Conservation (phyloP, 2,329 filamentous ascomycete species). For the Bipolaris gigantea region DNA sequence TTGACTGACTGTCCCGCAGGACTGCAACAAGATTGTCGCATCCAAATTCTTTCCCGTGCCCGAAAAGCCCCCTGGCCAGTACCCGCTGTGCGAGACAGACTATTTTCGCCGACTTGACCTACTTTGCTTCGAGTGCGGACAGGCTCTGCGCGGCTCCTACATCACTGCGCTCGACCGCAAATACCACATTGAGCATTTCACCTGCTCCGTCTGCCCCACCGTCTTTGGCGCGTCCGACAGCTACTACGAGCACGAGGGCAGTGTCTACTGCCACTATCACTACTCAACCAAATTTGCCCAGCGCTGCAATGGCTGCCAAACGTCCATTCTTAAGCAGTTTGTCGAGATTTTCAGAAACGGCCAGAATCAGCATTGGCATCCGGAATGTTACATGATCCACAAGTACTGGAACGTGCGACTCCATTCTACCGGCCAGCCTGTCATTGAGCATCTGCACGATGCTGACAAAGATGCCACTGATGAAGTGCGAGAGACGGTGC, state of each 20-base stretch:
- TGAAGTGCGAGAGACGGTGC: conserved; percentile 73
- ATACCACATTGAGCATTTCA: conserved; percentile 97
- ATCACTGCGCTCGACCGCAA: conserved; percentile 97
- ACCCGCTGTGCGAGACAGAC: conserved; percentile 93
- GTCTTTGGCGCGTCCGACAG: conserved; percentile 98
- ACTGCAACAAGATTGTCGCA: conserved; percentile 94
- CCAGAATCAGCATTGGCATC: conserved; percentile 98
- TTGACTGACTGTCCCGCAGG: conserved; percentile 56
- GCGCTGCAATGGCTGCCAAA: conserved; percentile 93
- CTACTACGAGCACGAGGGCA: conserved; percentile 96
- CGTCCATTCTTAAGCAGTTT: conserved; percentile 96
- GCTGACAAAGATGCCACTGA: conserved; percentile 61
- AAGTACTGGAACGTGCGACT: conserved; percentile 99
- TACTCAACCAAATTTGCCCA: conserved; percentile 98
- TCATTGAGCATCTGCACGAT: conserved; percentile 38
- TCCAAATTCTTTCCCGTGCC: conserved; percentile 99
- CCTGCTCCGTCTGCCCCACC: conserved; percentile 93
- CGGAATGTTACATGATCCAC: conserved; percentile 99
- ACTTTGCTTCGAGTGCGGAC: conserved; percentile 88
- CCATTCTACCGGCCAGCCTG: conserved; percentile 48
- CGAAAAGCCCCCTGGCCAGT: conserved; percentile 84
- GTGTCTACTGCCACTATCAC: conserved; percentile 98
- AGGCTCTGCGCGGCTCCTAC: conserved; percentile 91
- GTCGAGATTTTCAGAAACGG: conserved; percentile 98
- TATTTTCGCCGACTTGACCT: conserved; percentile 93